Evolutionary conservation across 2,329 filamentous ascomycete species (phyloP), one percentile per base, ranked within the genome.

Genomic region (Colletotrichum costaricense): DNA sequence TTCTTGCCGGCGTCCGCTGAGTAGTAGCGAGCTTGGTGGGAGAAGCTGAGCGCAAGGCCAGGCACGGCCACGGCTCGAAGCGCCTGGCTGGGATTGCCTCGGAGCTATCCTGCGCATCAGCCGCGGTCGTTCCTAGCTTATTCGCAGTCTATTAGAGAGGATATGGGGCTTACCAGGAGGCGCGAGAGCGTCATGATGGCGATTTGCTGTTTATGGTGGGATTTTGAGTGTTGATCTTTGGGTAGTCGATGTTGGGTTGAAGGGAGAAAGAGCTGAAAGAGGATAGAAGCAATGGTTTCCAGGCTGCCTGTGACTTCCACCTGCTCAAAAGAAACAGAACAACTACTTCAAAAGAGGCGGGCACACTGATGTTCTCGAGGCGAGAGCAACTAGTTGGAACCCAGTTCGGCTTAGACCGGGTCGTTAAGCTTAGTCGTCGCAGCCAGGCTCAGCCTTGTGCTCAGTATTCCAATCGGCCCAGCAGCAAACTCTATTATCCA

Each of bases 1-100:
- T 73, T 73, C 54, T 64, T 71, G 8, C 16, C 54, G 24, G 28
- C 26, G 2, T 69, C 59, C 33, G 66, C 38, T 56, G 70, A 69
- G n/a, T 69, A 69, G 38, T 62, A 55, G 2, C 59, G 59, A 22
- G 54, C 33, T 9, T 28, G 14, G 16, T 26, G 14, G 35, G 54
- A 26, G 33, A 65, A 24, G 54, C 33, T n/a, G n/a, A 42, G 5
- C 19, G 42, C 30, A 56, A 58, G 22, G 54, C n/a, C 14, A 11
- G 60, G 46, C 28, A 38, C 3, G 35, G 28, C 35, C 26, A 24
- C 54, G 24, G 71, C 35, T 16, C 67, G 71, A 24, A 70, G 60
- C 22, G 60, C 26, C 30, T 30, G 26, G 4, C 54, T 49, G 2
- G 19, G 35, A 14, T 8, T 56, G 24, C 30, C 56, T 33, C 71